phyloP scores from a whole-genome alignment of 2,329 filamentous ascomycete genomes.

The Beauveria asiatica region DNA sequence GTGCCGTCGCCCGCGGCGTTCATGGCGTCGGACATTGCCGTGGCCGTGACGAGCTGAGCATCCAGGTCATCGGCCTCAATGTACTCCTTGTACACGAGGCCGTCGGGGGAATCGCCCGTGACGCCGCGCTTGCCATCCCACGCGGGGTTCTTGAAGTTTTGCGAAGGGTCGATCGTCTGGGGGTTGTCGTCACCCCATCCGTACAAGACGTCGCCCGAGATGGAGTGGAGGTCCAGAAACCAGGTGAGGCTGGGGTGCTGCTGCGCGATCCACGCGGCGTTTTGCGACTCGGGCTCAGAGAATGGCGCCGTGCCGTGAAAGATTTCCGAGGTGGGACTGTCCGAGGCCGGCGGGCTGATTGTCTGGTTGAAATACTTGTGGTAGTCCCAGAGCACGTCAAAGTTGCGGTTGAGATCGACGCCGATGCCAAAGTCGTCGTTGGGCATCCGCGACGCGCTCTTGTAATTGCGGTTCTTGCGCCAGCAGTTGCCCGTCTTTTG shows the following conservation, averaged over 20 bases:
- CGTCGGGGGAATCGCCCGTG: slow-evolving; percentile 27
- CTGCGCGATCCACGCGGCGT: slow-evolving; percentile 43
- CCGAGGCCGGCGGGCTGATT: slow-evolving; percentile 30
- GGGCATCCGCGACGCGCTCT: slow-evolving; percentile 20
- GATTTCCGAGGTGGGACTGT: slow-evolving; percentile 33
- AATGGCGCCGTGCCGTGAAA: slow-evolving; percentile 43
- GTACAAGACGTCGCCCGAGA: slow-evolving; percentile 42
- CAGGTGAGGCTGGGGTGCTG: slow-evolving; percentile 41
- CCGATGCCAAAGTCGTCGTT: slow-evolving; percentile 28
- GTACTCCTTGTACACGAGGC: slow-evolving; percentile 37
- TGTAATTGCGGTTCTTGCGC: slow-evolving; percentile 47
- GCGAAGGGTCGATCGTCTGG: slow-evolving; percentile 34
- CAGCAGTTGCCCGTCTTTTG: slow-evolving; percentile 41
- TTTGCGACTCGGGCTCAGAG: slow-evolving; percentile 49
- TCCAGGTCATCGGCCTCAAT: slow-evolving; percentile 28
- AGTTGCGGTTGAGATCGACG: slow-evolving; percentile 49
- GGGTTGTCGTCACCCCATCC: slow-evolving; percentile 48
- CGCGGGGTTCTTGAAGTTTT: slow-evolving; percentile 44
- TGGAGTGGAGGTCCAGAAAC: slow-evolving; percentile 52
- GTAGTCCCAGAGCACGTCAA: slow-evolving; percentile 50
- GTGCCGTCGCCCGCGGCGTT: slow-evolving; percentile 23
- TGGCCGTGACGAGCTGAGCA: slow-evolving; percentile 24
- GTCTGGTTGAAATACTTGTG: slow-evolving; percentile 30
- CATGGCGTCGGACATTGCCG: slow-evolving; percentile 31
- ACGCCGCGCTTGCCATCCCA: slow-evolving; percentile 45